phyloP scores from a whole-genome alignment of 495 filamentous ascomycete species.

The Penicillium nucicola region DNA sequence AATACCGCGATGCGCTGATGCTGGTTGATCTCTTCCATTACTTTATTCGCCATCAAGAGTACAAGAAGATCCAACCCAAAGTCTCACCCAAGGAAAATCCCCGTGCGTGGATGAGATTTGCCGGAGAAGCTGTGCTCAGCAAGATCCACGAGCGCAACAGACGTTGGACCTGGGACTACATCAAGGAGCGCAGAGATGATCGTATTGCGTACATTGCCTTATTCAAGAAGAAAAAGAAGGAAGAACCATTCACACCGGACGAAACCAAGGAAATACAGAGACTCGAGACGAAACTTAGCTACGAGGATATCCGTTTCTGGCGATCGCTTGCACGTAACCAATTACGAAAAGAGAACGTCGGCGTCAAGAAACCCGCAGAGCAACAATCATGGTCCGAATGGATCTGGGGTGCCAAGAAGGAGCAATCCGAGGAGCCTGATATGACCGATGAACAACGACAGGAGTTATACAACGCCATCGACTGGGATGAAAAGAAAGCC shows the following conservation, averaged over 20 bases:
- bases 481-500: slow-evolving; percentile 95
- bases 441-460: slow-evolving; percentile 96
- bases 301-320: slow-evolving; percentile 98
- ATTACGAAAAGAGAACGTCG: slow-evolving; percentile 88
- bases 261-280: slow-evolving; percentile 70
- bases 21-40: slow-evolving; percentile 98
- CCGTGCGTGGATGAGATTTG: slow-evolving; percentile 86
- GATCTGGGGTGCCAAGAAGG: slow-evolving; percentile 78
- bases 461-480: slow-evolving; percentile 94
- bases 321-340: slow-evolving; percentile 90
- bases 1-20: slow-evolving; percentile 96
- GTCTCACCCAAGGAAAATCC: slow-evolving; percentile 84
- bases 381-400: slow-evolving; percentile 83
- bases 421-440: slow-evolving; percentile 66
- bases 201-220: slow-evolving; percentile 83
- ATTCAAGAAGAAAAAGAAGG: slow-evolving; percentile 89
- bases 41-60: slow-evolving; percentile 96
- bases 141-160: slow-evolving; percentile 93
- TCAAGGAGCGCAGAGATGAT: slow-evolving; percentile 87
- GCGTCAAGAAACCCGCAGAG: slow-evolving; percentile 61
- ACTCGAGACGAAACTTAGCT: slow-evolving; percentile 83
- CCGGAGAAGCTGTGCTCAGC: slow-evolving; percentile 78
- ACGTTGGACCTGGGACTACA: slow-evolving; percentile 91
- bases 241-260: slow-evolving; percentile 63
- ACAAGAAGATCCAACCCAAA: slow-evolving; percentile 90